A percentile compares a stretch with the other conserved stretches of the same genome.
Conservation (phyloP, 177 flowering plant species). For the Vitis hybrid region DNA sequence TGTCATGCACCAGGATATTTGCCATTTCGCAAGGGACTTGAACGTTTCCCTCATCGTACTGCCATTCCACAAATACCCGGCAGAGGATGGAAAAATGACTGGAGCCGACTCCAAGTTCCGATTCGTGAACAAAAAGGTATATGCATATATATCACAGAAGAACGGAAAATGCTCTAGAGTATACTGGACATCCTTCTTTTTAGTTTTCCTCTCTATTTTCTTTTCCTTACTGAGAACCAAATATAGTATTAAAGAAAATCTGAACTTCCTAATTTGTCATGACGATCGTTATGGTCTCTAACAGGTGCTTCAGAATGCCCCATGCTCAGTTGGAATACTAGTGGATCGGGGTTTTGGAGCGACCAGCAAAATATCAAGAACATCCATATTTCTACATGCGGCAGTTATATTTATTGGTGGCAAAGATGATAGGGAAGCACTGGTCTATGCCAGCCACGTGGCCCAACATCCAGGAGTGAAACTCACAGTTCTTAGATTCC, state of each 20-base stretch:
- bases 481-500: conserved; percentile 65
- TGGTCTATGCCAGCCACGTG: conserved; percentile 54
- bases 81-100: conserved; percentile 41
- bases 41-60: conserved; percentile 51
- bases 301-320: conserved; percentile 66
- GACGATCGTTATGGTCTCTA: neutral
- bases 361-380: conserved; percentile 25
- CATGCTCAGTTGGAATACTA: conserved; percentile 76
- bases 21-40: conserved; percentile 55
- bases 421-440: conserved; percentile 74
- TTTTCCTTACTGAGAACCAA: too few species aligned
- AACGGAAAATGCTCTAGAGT: too few species aligned
- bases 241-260: too few species aligned
- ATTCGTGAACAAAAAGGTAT: conserved; percentile 66
- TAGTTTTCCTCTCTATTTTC: too few species aligned
- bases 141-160: too few species aligned
- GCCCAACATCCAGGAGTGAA: conserved; percentile 67
- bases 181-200: too few species aligned
- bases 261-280: too few species aligned
- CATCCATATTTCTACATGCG: conserved; percentile 26
- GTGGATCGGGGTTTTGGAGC: conserved; percentile 70
- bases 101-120: conserved; percentile 38
- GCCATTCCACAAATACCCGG: conserved; percentile 59
- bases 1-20: conserved; percentile 58
- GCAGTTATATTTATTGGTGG: conserved; percentile 81